Evolutionary conservation across 768 basidiomycete species (phyloP).

Genomic region (Tricholoma matsutake): DNA sequence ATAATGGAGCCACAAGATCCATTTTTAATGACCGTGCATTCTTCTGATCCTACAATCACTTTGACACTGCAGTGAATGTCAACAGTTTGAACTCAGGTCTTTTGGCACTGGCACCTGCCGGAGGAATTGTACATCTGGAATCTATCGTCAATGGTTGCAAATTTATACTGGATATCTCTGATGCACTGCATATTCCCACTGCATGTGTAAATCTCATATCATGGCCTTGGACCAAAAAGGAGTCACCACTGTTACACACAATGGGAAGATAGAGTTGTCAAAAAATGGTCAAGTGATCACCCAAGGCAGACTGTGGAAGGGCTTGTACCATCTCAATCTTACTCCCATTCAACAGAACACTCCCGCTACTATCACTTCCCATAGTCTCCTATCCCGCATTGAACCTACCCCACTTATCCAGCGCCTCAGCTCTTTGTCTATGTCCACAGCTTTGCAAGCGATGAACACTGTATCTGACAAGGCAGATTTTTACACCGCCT

Average conservation of each 20-base stretch:
- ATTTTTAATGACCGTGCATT: not conserved
- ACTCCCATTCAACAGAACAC: not conserved
- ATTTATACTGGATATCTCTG: not conserved
- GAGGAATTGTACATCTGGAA: not conserved
- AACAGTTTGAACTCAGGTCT: not conserved
- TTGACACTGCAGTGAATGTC: constrained; percentile 1
- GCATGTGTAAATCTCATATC: not conserved
- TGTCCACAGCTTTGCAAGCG: not conserved
- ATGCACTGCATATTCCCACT: not conserved
- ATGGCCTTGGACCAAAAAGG: not conserved
- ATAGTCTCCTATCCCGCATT: not conserved
- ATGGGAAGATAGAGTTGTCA: constrained; percentile 1
- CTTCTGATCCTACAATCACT: not conserved
- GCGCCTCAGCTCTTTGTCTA: not conserved
- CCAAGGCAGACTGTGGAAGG: not conserved
- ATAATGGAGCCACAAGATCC: not conserved
- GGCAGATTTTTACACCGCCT: not conserved
- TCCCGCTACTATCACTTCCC: not conserved
- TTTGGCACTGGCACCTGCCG: not conserved
- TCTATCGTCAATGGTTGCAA: not conserved
- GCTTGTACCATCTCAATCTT: not conserved
- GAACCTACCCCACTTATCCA: not conserved
- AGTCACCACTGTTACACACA: not conserved
- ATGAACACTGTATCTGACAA: not conserved
- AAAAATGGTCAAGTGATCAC: not conserved